Evolutionary conservation across 805 yeast species (phyloP).

Genomic region (Starmerella sp.): DNA sequence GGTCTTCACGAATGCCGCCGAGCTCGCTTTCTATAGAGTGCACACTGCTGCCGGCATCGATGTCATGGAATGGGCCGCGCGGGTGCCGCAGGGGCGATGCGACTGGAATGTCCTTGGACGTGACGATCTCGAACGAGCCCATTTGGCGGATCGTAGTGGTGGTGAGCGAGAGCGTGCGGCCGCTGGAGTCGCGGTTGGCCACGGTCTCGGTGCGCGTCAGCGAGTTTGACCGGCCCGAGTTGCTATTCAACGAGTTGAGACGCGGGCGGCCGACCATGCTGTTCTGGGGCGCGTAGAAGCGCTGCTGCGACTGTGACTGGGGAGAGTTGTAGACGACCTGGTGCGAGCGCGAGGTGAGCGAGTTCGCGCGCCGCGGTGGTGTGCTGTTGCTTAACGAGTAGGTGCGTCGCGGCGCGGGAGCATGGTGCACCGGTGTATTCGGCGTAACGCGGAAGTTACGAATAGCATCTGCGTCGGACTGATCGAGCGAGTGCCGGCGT

Average conservation of each 20-base stretch:
- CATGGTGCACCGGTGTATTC: background rate
- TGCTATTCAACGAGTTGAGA: constrained; percentile 15
- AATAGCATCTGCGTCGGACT: constrained; percentile 20
- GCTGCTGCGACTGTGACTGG: background rate
- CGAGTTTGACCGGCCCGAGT: constrained; percentile 21
- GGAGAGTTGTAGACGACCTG: constrained; percentile 10
- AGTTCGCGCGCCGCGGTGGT: constrained; percentile 20
- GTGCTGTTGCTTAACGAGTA: background rate
- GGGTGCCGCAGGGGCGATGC: constrained; percentile 8
- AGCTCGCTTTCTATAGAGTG: constrained; percentile 21
- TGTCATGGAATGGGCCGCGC: constrained; percentile 3
- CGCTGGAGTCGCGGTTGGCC: constrained; percentile 24
- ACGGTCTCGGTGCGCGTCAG: constrained; percentile 24
- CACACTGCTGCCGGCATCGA: constrained; percentile 9
- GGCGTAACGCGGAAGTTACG: constrained; percentile 17
- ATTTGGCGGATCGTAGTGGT: constrained; percentile 30
- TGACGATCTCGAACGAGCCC: constrained; percentile 30
- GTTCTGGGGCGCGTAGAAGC: background rate
- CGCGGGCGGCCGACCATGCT: constrained; percentile 3
- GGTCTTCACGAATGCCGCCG: constrained; percentile 19
- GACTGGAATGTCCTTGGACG: constrained; percentile 25
- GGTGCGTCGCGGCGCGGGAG: constrained; percentile 3
- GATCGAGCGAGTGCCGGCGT: constrained; percentile 27
- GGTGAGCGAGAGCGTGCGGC: constrained; percentile 30
- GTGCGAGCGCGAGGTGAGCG: constrained; percentile 17